These are phyloP conservation scores for Russula griseocarnosa DNA, from an alignment of 768 basidiomycete genomes.

Conservation along the genomic window DNA sequence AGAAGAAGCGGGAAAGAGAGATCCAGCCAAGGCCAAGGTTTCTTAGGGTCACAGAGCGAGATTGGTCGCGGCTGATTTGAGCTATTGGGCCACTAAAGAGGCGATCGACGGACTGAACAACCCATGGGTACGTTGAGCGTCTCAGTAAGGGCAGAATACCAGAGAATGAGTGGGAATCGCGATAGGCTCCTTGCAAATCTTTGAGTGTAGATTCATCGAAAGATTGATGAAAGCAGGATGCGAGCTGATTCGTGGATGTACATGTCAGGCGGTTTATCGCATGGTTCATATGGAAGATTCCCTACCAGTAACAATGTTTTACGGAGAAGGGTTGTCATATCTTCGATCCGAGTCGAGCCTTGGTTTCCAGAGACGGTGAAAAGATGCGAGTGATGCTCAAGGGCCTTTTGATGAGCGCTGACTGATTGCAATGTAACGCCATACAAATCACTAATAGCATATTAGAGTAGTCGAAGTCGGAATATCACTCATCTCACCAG, in stretches of 20 bases:
- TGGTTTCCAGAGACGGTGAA: conserved; percentile 7
- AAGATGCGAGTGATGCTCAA: conserved; percentile 16
- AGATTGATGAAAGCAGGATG: conserved; percentile 18
- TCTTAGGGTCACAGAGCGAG: conserved; percentile 8
- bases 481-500: conserved; percentile 13
- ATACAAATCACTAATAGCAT: conserved; percentile 20
- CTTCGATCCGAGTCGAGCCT: conserved; percentile 12
- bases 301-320: conserved; percentile 17
- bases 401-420: conserved; percentile 5
- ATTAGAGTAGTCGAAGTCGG: background rate
- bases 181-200: conserved; percentile 2
- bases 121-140: conserved; percentile 18
- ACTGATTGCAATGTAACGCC: conserved; percentile 14
- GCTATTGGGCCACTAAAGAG: conserved; percentile 5
- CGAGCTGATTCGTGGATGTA: conserved; percentile 9
- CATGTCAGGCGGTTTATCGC: background rate
- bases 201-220: conserved; percentile 23
- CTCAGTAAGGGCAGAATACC: conserved; percentile 13
- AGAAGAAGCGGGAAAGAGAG: conserved; percentile 51
- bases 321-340: conserved; percentile 11
- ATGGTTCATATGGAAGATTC: background rate
- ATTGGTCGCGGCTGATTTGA: conserved; percentile 1
- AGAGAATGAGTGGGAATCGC: conserved; percentile 2
- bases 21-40: conserved; percentile 53
- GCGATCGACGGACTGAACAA: conserved; percentile 9